Evolutionary conservation across 768 basidiomycete genomes (phyloP).

Genomic region (Cubamyces sp.): DNA sequence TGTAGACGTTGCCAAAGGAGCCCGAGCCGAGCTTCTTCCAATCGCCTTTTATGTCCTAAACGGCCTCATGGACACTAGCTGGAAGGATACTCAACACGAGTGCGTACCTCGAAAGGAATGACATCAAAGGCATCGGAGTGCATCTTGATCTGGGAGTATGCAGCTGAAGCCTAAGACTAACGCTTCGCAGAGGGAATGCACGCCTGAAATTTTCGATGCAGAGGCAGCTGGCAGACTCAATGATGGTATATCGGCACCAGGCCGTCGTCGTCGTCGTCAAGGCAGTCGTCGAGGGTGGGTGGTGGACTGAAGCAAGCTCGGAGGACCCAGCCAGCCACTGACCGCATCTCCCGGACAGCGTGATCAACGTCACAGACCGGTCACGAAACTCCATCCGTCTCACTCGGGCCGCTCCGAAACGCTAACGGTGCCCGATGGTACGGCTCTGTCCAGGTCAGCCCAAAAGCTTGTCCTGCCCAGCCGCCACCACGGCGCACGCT

Average conservation of each 20-base stretch:
- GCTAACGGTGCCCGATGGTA: background rate
- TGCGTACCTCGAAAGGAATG: conserved; percentile 78
- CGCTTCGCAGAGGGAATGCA: background rate
- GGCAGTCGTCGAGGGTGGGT: conserved; percentile 5
- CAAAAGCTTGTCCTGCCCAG: too few species aligned
- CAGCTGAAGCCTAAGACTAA: background rate
- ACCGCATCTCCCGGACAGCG: conserved; percentile 17
- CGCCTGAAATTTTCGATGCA: background rate
- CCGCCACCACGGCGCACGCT: too few species aligned
- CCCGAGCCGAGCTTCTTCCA: conserved; percentile 94
- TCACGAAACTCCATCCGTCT: conserved; percentile 1
- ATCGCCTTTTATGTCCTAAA: conserved; percentile 81
- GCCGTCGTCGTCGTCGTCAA: conserved; percentile 20
- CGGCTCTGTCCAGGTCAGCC: background rate
- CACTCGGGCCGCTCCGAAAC: background rate
- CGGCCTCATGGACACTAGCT: conserved; percentile 12
- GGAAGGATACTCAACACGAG: background rate
- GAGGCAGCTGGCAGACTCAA: background rate
- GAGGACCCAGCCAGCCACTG: conserved; percentile 14
- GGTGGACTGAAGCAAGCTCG: conserved; percentile 14
- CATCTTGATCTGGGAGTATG: conserved; percentile 28
- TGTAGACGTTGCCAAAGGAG: conserved; percentile 92
- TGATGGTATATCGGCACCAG: conserved; percentile 17
- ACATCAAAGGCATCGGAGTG: conserved; percentile 81
- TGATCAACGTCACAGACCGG: conserved; percentile 10